Conservation (phyloP, 2,329 filamentous ascomycete genomes). For the Gyromitra esculenta region DNA sequence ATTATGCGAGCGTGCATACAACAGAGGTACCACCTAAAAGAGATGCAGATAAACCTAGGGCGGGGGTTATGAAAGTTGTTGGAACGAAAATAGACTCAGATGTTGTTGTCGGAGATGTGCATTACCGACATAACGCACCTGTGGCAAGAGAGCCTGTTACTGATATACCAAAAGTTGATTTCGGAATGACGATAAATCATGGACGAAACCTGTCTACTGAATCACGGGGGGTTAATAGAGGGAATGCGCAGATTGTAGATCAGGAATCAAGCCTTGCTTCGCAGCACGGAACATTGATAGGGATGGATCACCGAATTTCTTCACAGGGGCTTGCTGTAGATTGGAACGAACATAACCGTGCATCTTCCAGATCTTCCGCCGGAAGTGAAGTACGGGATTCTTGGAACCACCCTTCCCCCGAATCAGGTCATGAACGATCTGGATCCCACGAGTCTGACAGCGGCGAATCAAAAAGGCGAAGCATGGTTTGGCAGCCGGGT, state of each 20-base stretch:
- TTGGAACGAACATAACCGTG: slow-evolving; percentile 57
- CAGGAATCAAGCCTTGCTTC: slow-evolving; percentile 38
- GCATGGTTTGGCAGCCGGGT: slow-evolving; percentile 81
- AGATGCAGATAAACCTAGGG: slow-evolving; percentile 74
- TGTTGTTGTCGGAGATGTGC: slow-evolving; percentile 64
- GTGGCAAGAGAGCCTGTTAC: slow-evolving; percentile 58
- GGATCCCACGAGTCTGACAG: slow-evolving; percentile 56
- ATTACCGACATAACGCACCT: slow-evolving; percentile 59
- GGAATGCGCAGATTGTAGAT: slow-evolving; percentile 41
- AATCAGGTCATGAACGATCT: slow-evolving; percentile 58
- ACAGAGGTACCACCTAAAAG: slow-evolving; percentile 62
- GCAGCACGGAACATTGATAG: slow-evolving; percentile 46
- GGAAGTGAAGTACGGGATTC: slow-evolving; percentile 44
- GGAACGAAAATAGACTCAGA: slow-evolving; percentile 66
- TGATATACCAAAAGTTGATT: slow-evolving; percentile 79
- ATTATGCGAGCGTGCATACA: slow-evolving; percentile 78
- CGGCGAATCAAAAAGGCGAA: slow-evolving; percentile 64
- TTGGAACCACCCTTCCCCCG: slow-evolving; percentile 51
- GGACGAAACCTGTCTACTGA: slow-evolving; percentile 56
- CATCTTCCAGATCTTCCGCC: slow-evolving; percentile 42
- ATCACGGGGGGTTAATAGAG: slow-evolving; percentile 41
- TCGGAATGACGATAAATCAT: slow-evolving; percentile 83
- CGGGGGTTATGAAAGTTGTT: slow-evolving; percentile 81
- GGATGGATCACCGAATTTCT: slow-evolving; percentile 32
- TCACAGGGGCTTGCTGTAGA: slow-evolving; percentile 56